Evolutionary conservation across 768 basidiomycete genomes (phyloP), one percentile per base, ranked within the genome.

Genomic region (Trametes coccinea): DNA sequence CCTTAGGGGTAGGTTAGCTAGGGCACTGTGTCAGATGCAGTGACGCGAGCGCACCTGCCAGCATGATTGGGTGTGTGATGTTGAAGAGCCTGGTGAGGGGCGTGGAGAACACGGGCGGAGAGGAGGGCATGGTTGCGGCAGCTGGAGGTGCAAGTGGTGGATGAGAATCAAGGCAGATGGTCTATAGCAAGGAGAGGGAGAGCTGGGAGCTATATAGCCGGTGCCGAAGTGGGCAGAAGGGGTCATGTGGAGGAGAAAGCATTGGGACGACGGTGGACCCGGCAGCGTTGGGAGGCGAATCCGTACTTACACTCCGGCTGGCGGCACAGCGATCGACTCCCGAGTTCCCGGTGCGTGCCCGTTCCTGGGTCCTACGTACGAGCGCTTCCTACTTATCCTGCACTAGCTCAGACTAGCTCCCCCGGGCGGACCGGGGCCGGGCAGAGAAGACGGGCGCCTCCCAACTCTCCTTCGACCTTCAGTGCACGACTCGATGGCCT

Each of bases 1-100:
- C 88, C 83, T 76, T 13, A 52, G 3, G 2, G 8, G 34, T 48
- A 59, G 11, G 7, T 41, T 60, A 45, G 56, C 22, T 22, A 22
- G 22, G 22, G 22, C 22, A 22, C 22, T 22, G 22, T 22, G 22
- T 22, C 22, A 22, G 22, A 22, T 22, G 22, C 22, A 22, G 22
- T 22, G 22, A 22, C 22, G 22, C 22, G 22, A 22, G 60, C 69
- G 57, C 68, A 72, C 88, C 90, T 66, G 92, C 92, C 31, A 93
- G 80, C 83, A 93, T 86, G 70, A 93, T 87, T 5, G 92, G 92
- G 69, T 93, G 92, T 73, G 83, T 85, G 62, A 93, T 87, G 45
- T 79, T 80, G 77, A 94, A 93, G 60, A 93, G 73, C 67, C 78
- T 82, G 4, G 91, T 92, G 67, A 93, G 80, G 7, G 88, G 86